Base-by-base conservation (phyloP, 805 yeast species). In the Tetrapisispora nanseiensis region DNA sequence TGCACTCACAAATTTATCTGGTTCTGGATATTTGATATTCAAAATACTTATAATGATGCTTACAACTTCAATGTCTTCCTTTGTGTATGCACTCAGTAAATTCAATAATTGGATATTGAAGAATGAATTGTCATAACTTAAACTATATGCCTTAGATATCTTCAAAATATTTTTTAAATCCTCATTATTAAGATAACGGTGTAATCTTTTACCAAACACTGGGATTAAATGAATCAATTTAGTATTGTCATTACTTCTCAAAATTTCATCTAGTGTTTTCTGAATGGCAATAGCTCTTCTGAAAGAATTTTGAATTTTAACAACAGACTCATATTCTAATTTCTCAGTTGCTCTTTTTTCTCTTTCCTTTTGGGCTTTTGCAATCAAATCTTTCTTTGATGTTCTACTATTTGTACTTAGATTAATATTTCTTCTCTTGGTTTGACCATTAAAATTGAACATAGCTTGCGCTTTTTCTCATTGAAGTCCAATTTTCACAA, bases 401-500 rank as follows among this genome's bases (percentile, higher is more conserved):
- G 40, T 60, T 53, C 54, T 52, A 61, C 61, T 59, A 47, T 51
- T 69, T 48, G 57, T 81, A 65, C 54, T 90, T 72, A 51, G 76
- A 69, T 66, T 90, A 41, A 73, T 74, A 29, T 82, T 66, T 41
- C 77, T 67, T 47, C 76, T 71, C 40, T 68, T 66, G 16, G 77
- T 67, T 50, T 76, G 79, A 5, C 94, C 94, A 10, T 78, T 73
- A 64, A 84, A 85, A 64, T 80, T 78, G 44, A 64, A 37, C 68
- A 66, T 64, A 3, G 10, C 19, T 29, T n/a, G 4, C 15, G 13
- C n/a, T n/a, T n/a, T n/a, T n/a, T n/a, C n/a, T n/a, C n/a, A n/a
- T n/a, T n/a, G n/a, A n/a, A n/a, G n/a, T n/a, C n/a, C n/a, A n/a
- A n/a, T n/a, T n/a, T n/a, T n/a, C n/a, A n/a, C n/a, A n/a, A n/a